Conservation (phyloP, 1,284 basidiomycete genomes). For the Ustilago hordei region DNA sequence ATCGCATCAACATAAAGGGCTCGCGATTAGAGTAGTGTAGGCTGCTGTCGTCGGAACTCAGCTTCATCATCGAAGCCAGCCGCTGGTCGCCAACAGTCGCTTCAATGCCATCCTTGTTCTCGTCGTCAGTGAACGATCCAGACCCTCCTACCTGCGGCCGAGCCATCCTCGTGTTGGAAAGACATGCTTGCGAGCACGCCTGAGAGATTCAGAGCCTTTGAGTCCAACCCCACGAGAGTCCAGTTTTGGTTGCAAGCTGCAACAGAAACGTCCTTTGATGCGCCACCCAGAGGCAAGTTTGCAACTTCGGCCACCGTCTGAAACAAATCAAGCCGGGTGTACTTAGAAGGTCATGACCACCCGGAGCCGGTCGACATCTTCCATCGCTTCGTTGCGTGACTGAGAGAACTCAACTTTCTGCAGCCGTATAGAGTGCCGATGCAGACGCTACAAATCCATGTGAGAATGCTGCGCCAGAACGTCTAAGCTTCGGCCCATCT, state of each 20-base stretch:
- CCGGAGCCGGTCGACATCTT: not conserved
- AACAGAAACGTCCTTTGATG: not conserved
- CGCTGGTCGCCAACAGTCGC: not conserved
- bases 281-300: not conserved
- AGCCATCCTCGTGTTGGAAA: too few relatives aligned
- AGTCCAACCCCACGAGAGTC: not conserved
- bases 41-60: not conserved
- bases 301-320: not conserved
- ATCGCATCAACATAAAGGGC: not conserved
- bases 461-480: not conserved
- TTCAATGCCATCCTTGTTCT: not conserved
- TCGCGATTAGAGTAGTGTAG: not conserved
- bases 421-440: not conserved
- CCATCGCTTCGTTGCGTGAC: not conserved
- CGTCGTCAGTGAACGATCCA: not conserved
- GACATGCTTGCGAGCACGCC: too few relatives aligned
- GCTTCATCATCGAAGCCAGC: not conserved
- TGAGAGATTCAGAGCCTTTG: not conserved
- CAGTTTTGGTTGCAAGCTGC: not conserved
- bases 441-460: not conserved
- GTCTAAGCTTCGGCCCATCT: not conserved
- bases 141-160: too few relatives aligned
- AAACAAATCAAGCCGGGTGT: not conserved
- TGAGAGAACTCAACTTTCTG: not conserved
- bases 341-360: not conserved